Percentiles rank a stretch among this genome's conserved stretches.
phyloP scores from a whole-genome alignment of 2,329 filamentous ascomycete species.

The Ascomycota sp. region DNA sequence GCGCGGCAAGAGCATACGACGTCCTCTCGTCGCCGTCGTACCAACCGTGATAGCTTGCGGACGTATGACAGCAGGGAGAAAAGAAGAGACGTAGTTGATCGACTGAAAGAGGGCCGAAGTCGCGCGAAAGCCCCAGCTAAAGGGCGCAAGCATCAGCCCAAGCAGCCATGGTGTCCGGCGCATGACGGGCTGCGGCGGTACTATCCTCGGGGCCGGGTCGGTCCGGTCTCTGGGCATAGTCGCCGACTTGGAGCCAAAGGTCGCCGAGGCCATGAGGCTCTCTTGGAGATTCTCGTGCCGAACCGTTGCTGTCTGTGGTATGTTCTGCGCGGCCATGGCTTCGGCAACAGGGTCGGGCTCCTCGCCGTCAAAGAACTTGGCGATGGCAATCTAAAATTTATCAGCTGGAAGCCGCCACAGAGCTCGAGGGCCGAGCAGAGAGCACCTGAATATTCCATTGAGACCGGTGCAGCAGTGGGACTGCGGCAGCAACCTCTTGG shows the following conservation, averaged over 20 bases:
- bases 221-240: slow-evolving; percentile 13
- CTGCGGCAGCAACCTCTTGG: slow-evolving; percentile 52
- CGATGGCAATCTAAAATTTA: slow-evolving; percentile 55
- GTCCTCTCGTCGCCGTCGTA: slow-evolving; percentile 39
- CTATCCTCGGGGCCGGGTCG: slow-evolving; percentile 62
- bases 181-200: slow-evolving; percentile 48
- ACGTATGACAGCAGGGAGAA: slow-evolving; percentile 46
- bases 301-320: slow-evolving; percentile 31
- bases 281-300: slow-evolving; percentile 56
- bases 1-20: slow-evolving; percentile 57
- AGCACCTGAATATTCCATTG: slow-evolving; percentile 85
- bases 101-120: slow-evolving; percentile 47
- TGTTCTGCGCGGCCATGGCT: slow-evolving; percentile 40
- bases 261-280: slow-evolving; percentile 22
- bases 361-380: slow-evolving; percentile 95
- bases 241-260: slow-evolving; percentile 5
- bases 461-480: slow-evolving; percentile 59
- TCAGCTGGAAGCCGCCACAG: not conserved
- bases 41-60: slow-evolving; percentile 29
- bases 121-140: slow-evolving; percentile 54
- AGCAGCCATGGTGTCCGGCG: slow-evolving; percentile 55
- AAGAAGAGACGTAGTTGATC: slow-evolving; percentile 56
- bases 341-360: slow-evolving; percentile 61
- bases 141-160: slow-evolving; percentile 56
- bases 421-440: slow-evolving; percentile 2